These are phyloP conservation scores for Plasmodium reichenowi DNA, from an alignment of 169 alveolate genomes.

Conservation along the genomic window DNA sequence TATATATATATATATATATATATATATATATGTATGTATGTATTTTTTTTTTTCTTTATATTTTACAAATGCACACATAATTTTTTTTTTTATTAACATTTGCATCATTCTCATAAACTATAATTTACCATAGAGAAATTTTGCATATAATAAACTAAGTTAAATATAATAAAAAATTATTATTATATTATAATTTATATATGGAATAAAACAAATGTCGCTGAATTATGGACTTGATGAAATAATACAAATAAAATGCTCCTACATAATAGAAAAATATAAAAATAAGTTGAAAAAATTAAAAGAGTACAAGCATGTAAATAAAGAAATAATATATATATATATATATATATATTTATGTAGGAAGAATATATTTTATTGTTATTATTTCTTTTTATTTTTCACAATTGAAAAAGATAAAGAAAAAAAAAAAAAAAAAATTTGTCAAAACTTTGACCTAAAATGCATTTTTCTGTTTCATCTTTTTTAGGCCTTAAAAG, in stretches of 20 bases:
- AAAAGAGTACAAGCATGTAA: slow-evolving; percentile 60
- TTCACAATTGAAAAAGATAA: not conserved
- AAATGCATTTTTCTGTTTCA: too few relatives aligned
- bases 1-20: too few relatives aligned
- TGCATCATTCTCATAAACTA: too few relatives aligned
- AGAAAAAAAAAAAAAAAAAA: not conserved
- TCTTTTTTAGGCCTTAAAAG: slow-evolving; percentile 32
- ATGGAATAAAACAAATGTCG: slow-evolving; percentile 34
- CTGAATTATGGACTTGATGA: slow-evolving; percentile 9
- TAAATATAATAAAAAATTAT: not conserved
- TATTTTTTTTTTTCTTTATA: too few relatives aligned
- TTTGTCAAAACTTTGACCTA: not conserved
- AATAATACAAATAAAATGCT: slow-evolving; percentile 60
- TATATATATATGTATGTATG: too few relatives aligned
- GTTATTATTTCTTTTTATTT: not conserved
- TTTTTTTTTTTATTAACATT: too few relatives aligned
- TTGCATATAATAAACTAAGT: too few relatives aligned
- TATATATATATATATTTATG: too few relatives aligned
- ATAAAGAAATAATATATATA: slow-evolving; percentile 1
- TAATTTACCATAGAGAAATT: too few relatives aligned
- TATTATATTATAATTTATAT: not conserved
- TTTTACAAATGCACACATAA: too few relatives aligned
- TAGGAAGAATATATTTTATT: too few relatives aligned
- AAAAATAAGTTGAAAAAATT: slow-evolving; percentile 53
- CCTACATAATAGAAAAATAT: slow-evolving; percentile 72